Evolutionary conservation across 2,329 filamentous ascomycete species (phyloP).

Genomic region (Dryadomyces quercivorus): DNA sequence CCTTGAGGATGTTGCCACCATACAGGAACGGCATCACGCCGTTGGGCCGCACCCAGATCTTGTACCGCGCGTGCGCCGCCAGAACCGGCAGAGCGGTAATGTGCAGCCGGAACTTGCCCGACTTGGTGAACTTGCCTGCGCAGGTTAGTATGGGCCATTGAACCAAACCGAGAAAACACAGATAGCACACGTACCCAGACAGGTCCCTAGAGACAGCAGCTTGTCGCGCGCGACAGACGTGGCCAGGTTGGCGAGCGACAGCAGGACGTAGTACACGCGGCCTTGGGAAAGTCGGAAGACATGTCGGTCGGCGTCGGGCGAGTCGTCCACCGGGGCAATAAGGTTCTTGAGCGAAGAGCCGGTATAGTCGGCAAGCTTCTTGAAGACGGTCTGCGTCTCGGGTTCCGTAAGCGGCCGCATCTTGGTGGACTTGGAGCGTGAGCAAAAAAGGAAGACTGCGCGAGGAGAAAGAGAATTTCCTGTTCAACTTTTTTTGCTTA

Average conservation of each 20-base stretch:
- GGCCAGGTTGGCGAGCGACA: slow-evolving; percentile 82
- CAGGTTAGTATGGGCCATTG: neutral
- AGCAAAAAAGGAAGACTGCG: neutral
- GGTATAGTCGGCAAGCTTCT: slow-evolving; percentile 89
- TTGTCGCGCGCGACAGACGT: slow-evolving; percentile 72
- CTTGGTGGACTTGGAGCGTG: neutral
- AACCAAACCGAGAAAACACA: neutral
- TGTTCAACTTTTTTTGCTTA: neutral
- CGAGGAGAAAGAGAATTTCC: neutral
- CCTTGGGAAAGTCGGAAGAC: slow-evolving; percentile 69
- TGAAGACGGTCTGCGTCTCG: slow-evolving; percentile 53
- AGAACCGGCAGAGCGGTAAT: slow-evolving; percentile 81
- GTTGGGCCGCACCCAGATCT: slow-evolving; percentile 94
- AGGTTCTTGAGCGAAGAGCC: slow-evolving; percentile 77
- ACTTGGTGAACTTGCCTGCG: slow-evolving; percentile 86
- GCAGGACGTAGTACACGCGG: slow-evolving; percentile 83
- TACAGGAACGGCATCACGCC: slow-evolving; percentile 97
- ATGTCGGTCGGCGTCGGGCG: slow-evolving; percentile 59
- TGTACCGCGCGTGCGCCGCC: slow-evolving; percentile 83
- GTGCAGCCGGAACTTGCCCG: slow-evolving; percentile 88
- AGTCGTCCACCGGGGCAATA: slow-evolving; percentile 59
- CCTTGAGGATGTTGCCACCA: slow-evolving; percentile 71
- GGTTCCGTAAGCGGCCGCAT: slow-evolving; percentile 16
- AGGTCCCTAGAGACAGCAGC: slow-evolving; percentile 79
- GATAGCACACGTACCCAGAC: slow-evolving; percentile 43